Base-by-base conservation (phyloP, 331 rosid species). In the Acacia concinna region DNA sequence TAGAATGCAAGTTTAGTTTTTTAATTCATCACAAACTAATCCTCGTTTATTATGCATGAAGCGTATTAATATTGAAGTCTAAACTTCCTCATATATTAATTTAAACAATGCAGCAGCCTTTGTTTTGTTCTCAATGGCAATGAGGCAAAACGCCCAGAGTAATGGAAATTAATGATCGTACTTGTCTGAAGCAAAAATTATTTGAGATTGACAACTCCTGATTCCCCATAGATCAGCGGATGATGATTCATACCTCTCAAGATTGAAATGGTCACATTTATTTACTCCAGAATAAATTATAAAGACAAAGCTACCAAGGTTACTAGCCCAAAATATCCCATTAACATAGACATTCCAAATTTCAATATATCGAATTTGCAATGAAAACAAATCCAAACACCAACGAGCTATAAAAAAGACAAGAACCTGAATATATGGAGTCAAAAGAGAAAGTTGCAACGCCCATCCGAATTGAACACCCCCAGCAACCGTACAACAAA, bases 381-480 rank as follows among this genome's bases (percentile, higher is more conserved):
- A 12, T 34, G 35, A 35, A 59, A 56, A 25, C 37, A 73, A 46
- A 65, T 14, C 10, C 3, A 60, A 60, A 9, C 56, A 66, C 35
- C 30, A 30, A 21, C 7, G 74, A 49, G 23, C 23, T 17, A 8
- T 21, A 18, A 47, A 23, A 21, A 35, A 18, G 28, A 56, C 27
- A 56, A n/a, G 40, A 35, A 96, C 99, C 97, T 96, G 99, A 76
- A 93, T 84, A 69, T 96, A 96, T 1, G 99, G 99, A 71, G 97
- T 96, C 60, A 96, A 81, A 30, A 93, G 97, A 67, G 98, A 96
- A 63, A 95, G 99, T 81, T 95, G 99, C 82, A 95, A 85, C 67
- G 99, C 99, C 99, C 99, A 95, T 21, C 99, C 99, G 49, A 95
- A 95, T 74, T 95, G 99, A 68, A 95, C 99, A 3, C 99, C 99